Evolutionary conservation across 345 rosid species (phyloP).

Genomic region (Draba incana): DNA sequence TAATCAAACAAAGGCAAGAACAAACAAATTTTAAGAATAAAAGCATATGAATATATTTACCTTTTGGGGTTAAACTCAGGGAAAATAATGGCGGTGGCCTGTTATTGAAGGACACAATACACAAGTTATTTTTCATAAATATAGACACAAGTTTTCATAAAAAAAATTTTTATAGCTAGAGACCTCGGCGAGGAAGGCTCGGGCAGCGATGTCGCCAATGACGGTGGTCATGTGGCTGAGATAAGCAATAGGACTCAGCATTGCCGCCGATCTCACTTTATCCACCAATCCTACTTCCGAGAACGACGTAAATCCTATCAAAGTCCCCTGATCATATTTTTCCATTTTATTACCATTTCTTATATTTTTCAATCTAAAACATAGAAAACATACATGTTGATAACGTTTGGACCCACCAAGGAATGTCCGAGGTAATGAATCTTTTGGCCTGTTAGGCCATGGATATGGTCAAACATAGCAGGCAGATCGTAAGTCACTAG

Average conservation of each 20-base stretch:
- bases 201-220: slow-evolving; percentile 66
- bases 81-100: slow-evolving; percentile 65
- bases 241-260: slow-evolving; percentile 88
- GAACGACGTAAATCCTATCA: slow-evolving; percentile 74
- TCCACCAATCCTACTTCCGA: slow-evolving; percentile 71
- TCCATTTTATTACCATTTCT: neutral
- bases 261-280: slow-evolving; percentile 65
- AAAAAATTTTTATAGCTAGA: too few species aligned
- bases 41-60: slow-evolving; percentile 40
- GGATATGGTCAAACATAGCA: slow-evolving; percentile 65
- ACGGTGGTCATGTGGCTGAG: slow-evolving; percentile 86
- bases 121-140: slow-evolving; percentile 8
- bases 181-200: slow-evolving; percentile 84
- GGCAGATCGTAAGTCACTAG: slow-evolving; percentile 72
- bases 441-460: slow-evolving; percentile 64
- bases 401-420: slow-evolving; percentile 50
- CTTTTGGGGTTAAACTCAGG: slow-evolving; percentile 90
- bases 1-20: neutral
- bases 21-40: neutral
- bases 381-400: slow-evolving; percentile 1
- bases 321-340: slow-evolving; percentile 63
- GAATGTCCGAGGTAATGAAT: slow-evolving; percentile 92
- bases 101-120: slow-evolving; percentile 24
- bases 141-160: neutral
- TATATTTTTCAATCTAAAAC: neutral